Conservation (phyloP, 2,329 filamentous ascomycete species). For the Cladobotryum protrusum region DNA sequence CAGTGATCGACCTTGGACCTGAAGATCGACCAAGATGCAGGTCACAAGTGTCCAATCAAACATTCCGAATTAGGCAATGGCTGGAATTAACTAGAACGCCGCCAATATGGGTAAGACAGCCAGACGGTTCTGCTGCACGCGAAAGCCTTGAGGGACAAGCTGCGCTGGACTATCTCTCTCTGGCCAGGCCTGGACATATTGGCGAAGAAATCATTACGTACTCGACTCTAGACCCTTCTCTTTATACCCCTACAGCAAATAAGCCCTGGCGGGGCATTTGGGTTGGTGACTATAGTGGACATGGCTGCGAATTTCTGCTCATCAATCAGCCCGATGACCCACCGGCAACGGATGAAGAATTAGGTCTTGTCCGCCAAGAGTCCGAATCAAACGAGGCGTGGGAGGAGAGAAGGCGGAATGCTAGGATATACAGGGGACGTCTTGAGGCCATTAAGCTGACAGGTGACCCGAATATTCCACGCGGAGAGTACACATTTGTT, state of each 20-base stretch:
- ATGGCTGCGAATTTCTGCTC: conserved; percentile 84
- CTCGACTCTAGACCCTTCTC: conserved; percentile 61
- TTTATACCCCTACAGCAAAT: conserved; percentile 73
- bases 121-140: conserved; percentile 14
- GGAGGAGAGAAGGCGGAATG: conserved; percentile 37
- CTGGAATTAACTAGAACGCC: conserved; percentile 52
- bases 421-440: conserved; percentile 55
- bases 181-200: no score
- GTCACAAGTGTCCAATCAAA: conserved; percentile 58
- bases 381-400: conserved; percentile 42
- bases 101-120: conserved; percentile 25
- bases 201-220: conserved; percentile 56
- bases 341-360: conserved; percentile 31
- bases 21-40: conserved; percentile 40
- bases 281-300: conserved; percentile 82
- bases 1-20: conserved; percentile 21
- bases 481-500: conserved; percentile 78
- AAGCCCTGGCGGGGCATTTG: conserved; percentile 89
- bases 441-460: conserved; percentile 87
- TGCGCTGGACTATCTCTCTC: no score
- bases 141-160: no score
- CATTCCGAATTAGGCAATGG: conserved; percentile 73
- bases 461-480: conserved; percentile 82
- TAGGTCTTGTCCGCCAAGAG: conserved; percentile 32
- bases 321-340: conserved; percentile 63